phyloP scores from a whole-genome alignment of 176 grass and related monocot genomes.

The Eremochloa ophiuroides region DNA sequence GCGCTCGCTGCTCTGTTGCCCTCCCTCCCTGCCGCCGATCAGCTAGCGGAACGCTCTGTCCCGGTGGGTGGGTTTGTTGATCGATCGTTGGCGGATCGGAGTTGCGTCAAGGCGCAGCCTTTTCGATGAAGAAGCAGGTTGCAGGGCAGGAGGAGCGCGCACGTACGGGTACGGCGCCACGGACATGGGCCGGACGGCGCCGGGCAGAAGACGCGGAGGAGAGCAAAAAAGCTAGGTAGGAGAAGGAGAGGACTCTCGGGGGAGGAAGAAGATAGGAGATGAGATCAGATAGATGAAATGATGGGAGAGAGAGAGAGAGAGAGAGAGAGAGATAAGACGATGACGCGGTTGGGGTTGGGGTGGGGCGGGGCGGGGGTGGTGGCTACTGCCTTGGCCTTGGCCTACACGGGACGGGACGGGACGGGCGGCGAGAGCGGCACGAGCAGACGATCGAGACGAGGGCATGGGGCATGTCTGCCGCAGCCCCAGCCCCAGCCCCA shows the following conservation, averaged over 20 bases:
- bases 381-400: conserved; percentile 2
- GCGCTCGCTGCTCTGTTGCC: neutral
- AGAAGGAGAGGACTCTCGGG: neutral
- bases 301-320: conserved; percentile 29
- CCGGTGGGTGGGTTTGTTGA: neutral
- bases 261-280: neutral
- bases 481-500: neutral
- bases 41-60: neutral
- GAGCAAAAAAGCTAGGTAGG: neutral
- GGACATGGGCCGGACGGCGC: neutral
- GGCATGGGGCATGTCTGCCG: neutral
- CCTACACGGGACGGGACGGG: neutral
- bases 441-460: too few relatives aligned
- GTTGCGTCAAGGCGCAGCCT: neutral
- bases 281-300: conserved; percentile 28
- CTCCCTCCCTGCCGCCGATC: neutral
- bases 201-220: neutral
- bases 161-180: neutral
- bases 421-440: neutral
- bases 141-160: neutral
- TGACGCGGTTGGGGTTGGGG: conserved; percentile 32
- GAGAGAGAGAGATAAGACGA: conserved; percentile 1
- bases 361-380: too few relatives aligned
- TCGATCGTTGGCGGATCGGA: neutral
- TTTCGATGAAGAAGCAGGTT: neutral